These are phyloP conservation scores for Dunaliella primolecta DNA, from an alignment of 139 green algal genomes.

Conservation along the genomic window DNA sequence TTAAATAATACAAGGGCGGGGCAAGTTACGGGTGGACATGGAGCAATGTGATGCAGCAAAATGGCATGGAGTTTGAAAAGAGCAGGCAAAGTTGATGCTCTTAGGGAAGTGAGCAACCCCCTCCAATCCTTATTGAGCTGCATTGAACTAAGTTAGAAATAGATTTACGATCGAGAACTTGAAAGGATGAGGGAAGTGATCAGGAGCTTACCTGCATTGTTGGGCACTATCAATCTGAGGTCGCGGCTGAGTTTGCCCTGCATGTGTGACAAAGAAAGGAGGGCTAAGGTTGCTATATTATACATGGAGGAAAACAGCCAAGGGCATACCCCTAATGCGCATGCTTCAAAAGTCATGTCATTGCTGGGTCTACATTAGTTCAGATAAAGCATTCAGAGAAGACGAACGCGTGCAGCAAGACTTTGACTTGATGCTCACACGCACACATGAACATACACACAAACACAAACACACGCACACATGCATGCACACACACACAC, in stretches of 20 bases:
- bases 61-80: background rate
- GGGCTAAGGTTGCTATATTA: no score
- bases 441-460: background rate
- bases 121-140: background rate
- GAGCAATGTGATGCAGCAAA: background rate
- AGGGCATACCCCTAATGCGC: no score
- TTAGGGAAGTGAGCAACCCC: background rate
- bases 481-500: background rate
- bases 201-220: background rate
- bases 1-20: background rate
- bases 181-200: no score
- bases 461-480: background rate
- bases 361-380: no score
- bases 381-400: no score
- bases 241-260: background rate
- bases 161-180: no score
- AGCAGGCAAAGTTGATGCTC: background rate
- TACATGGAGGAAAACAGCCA: no score
- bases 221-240: background rate
- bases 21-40: background rate
- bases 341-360: no score
- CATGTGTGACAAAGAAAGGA: background rate
- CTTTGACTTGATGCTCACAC: no score
- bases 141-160: background rate
- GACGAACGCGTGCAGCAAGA: no score